Evolutionary conservation across 345 rosid species (phyloP).

Genomic region (Rhodamnia argentea): DNA sequence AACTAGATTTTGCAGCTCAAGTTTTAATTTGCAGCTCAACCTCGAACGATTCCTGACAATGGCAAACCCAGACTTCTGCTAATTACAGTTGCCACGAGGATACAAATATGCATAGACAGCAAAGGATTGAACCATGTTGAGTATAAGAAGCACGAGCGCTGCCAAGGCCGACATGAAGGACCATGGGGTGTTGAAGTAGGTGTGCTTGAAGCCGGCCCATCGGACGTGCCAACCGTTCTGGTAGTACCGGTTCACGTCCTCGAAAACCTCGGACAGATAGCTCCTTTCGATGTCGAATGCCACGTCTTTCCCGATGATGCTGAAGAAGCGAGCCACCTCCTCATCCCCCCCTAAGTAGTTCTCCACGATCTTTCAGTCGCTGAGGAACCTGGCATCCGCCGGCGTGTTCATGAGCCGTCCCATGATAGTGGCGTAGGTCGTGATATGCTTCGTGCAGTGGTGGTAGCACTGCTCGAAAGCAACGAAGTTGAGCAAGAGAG

Average conservation of each 20-base stretch:
- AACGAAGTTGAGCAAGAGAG: slow-evolving; percentile 35
- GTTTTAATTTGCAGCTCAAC: background rate
- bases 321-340: slow-evolving; percentile 33
- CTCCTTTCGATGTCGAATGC: slow-evolving; percentile 24
- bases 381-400: slow-evolving; percentile 28
- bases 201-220: slow-evolving; percentile 46
- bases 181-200: slow-evolving; percentile 55
- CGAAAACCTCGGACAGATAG: slow-evolving; percentile 24
- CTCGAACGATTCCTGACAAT: background rate
- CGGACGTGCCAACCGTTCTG: slow-evolving; percentile 34
- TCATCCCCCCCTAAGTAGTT: slow-evolving; percentile 44
- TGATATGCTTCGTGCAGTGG: slow-evolving; percentile 35
- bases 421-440: slow-evolving; percentile 40
- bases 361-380: slow-evolving; percentile 32
- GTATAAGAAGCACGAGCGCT: slow-evolving; percentile 27
- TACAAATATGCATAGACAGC: slow-evolving; percentile 16
- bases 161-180: slow-evolving; percentile 48
- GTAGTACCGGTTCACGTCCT: slow-evolving; percentile 36
- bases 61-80: background rate
- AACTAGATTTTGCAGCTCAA: background rate
- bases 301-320: slow-evolving; percentile 36
- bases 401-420: slow-evolving; percentile 38
- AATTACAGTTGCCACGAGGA: background rate
- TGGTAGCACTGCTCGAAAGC: slow-evolving; percentile 43
- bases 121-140: slow-evolving; percentile 34